phyloP scores from a whole-genome alignment of 768 basidiomycete genomes.

The Boletus vermiculosoides region DNA sequence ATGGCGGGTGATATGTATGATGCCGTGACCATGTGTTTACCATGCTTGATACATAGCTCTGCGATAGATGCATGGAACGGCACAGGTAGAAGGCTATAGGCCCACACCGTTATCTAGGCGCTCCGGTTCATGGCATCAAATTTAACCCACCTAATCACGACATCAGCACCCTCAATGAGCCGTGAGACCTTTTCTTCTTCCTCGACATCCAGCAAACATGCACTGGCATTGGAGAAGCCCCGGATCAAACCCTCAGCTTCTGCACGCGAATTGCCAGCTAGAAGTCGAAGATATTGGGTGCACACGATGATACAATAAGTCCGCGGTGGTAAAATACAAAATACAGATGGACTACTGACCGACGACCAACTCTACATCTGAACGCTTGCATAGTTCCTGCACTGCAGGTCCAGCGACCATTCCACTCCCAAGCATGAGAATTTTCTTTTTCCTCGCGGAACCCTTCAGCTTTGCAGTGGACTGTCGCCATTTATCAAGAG shows the following conservation, averaged over 20 bases:
- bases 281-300: not conserved
- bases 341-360: constrained; percentile 49
- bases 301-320: constrained; percentile 18
- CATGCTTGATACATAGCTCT: constrained; percentile 62
- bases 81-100: constrained; percentile 72
- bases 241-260: constrained; percentile 53
- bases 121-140: not conserved
- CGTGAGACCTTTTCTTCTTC: constrained; percentile 44
- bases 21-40: constrained; percentile 83
- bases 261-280: constrained; percentile 69
- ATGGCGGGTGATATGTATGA: constrained; percentile 86
- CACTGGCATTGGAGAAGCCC: constrained; percentile 50
- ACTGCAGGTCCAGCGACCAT: constrained; percentile 93
- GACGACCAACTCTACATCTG: constrained; percentile 68
- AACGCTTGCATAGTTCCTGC: constrained; percentile 60
- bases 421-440: constrained; percentile 88
- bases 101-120: not conserved
- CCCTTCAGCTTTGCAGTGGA: constrained; percentile 6
- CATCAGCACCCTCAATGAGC: constrained; percentile 64
- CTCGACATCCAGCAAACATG: constrained; percentile 58
- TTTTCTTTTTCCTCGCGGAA: constrained; percentile 50
- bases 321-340: constrained; percentile 4
- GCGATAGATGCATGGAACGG: constrained; percentile 71
- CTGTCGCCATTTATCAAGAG: constrained; percentile 46
- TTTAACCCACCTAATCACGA: constrained; percentile 75